Evolutionary conservation across 2,329 filamentous ascomycete species (phyloP), one percentile per base, ranked within the genome.

Genomic region (Epichloe typhina): DNA sequence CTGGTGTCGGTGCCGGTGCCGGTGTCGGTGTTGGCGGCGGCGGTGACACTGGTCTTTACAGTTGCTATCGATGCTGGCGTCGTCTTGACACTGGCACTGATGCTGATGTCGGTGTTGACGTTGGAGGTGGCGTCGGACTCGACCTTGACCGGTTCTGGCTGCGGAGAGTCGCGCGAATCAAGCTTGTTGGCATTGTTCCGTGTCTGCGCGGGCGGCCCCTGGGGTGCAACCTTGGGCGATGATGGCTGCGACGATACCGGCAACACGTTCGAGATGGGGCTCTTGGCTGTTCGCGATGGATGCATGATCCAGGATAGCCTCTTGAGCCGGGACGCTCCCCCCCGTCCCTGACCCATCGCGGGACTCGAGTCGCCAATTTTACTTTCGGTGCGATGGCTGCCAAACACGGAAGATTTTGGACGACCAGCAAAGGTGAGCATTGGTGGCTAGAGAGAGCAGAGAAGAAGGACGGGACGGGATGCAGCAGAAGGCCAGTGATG

Each of bases 241-340:
- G 42, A 46, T 53, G 42, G 33, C 39, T 19, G 31, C 38, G 52
- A 52, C 3, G 56, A 55, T 17, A 61, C 63, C 31, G 72, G 72
- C 52, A 72, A 75, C 51, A 74, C 57, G 44, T 72, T 70, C 17
- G 67, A 70, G 54, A 68, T 69, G 47, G 69, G 62, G 53, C 65
- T 69, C 49, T 62, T 59, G 36, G 61, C 49, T 36, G 56, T 47
- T 46, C 52, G 52, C 39, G 45, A 52, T 46, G 57, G 56, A 41
- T 57, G 57, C 49, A 59, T 60, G 46, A 52, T 50, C 45, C 48
- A 51, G 7, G 52, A 51, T 17, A 53, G 37, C 23, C 50, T 49
- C 43, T 52, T 51, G 15, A 53, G 36, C 35, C 47, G 47, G 9
- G 50, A 53, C 11, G 46, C 41, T 37, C 52, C 52, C 50, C 46